phyloP scores from a whole-genome alignment of 169 alveolate species.

The Neospora caninum region DNA sequence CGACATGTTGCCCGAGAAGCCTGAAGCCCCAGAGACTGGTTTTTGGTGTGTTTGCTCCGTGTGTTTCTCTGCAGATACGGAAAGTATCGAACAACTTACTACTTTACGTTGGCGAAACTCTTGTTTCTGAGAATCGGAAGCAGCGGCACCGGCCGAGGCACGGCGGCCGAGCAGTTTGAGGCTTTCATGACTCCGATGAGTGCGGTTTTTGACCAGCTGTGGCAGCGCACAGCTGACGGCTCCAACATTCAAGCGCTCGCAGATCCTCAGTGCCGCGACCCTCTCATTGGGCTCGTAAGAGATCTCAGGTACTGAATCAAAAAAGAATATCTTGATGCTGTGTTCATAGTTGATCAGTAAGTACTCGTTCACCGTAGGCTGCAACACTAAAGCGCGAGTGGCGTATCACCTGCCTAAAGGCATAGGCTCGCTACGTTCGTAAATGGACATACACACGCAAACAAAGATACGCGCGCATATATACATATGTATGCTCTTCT shows the following conservation, averaged over 20 bases:
- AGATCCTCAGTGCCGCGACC: slow-evolving; percentile 78
- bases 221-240: slow-evolving; percentile 77
- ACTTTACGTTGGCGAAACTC: slow-evolving; percentile 89
- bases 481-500: too few relatives aligned
- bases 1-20: too few relatives aligned
- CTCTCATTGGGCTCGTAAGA: slow-evolving; percentile 89
- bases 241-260: slow-evolving; percentile 71
- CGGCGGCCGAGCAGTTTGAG: slow-evolving; percentile 77
- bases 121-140: slow-evolving; percentile 74
- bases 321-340: too few relatives aligned
- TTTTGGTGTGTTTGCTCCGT: neutral
- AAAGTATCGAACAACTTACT: slow-evolving; percentile 90
- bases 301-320: slow-evolving; percentile 94
- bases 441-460: too few relatives aligned
- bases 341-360: too few relatives aligned
- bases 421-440: too few relatives aligned
- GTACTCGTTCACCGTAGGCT: too few relatives aligned
- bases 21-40: neutral
- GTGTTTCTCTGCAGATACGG: slow-evolving; percentile 75
- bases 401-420: neutral
- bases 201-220: slow-evolving; percentile 73
- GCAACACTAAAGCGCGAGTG: too few relatives aligned
- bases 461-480: too few relatives aligned
- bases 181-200: slow-evolving; percentile 84
- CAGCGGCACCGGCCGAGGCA: neutral